Evolutionary conservation across 1,139 yeast genomes (phyloP), one percentile per base, ranked within the genome.

Genomic region (Kluyveromyces sp.): DNA sequence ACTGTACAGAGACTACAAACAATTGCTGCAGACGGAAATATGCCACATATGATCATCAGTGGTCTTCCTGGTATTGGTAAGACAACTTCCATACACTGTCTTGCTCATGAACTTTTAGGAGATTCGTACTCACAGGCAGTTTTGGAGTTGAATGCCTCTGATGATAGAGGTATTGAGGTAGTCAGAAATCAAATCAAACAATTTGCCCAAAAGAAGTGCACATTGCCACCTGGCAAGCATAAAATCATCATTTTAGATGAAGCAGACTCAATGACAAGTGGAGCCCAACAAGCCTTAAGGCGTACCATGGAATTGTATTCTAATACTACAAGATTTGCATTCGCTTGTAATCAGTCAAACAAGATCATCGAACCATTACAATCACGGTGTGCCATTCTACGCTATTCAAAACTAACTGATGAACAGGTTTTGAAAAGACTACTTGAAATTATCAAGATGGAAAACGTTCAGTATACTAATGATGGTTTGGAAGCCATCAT

Each of bases 31-130:
- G 96, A 90, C 62, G 98, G 98, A 33, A 92, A 92, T 66, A 84
- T 92, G 87, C 98, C 98, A 3, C 97, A 92, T 67, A 74, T 92
- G 78, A 89, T 92, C 57, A 85, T 92, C 39, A 83, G 94, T 10
- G 97, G 98, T 3, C 71, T 89, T 48, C 98, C 98, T 8, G 98
- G 98, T 56, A 90, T 92, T 50, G 98, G 98, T 41, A 92, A 92
- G 64, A 92, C 98, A 5, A 92, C 98, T 0, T 84, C 96, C 1
- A 79, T 92, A 7, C 89, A 87, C 53, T 90, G 97, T 69, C 74
- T 92, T 37, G 97, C 98, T 0, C 75, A 79, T 45, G 95, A 87
- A 60, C 67, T 92, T 43, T 72, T 92, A 32, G 96, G 96, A 0
- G 78, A 79, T 15, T 69, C 79, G 34, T 83, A 83, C 60, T 73